Evolutionary conservation across 140 eudicot genomes (phyloP).

Genomic region (Erigeron philadelphicus): DNA sequence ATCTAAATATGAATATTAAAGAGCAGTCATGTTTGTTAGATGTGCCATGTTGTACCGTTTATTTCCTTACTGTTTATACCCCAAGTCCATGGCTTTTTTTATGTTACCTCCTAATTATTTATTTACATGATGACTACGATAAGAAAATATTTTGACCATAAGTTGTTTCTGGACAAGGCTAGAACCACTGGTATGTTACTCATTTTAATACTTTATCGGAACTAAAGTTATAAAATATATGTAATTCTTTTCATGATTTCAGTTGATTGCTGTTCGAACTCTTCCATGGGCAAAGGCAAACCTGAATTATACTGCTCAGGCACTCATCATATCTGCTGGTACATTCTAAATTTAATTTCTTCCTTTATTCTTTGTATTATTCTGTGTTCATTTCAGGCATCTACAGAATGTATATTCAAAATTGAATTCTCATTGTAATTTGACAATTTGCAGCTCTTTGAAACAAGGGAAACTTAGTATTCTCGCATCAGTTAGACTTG

Average conservation of each 20-base stretch:
- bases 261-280: conserved; percentile 62
- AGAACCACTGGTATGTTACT: background rate
- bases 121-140: background rate
- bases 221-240: background rate
- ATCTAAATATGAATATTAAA: background rate
- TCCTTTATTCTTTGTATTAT: background rate
- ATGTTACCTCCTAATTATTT: background rate
- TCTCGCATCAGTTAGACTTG: too few species aligned
- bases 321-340: conserved; percentile 93
- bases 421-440: too few species aligned
- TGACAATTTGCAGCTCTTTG: too few species aligned
- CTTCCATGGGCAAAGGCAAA: conserved; percentile 96
- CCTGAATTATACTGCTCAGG: conserved; percentile 82
- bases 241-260: conserved; percentile 11
- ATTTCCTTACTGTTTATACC: background rate
- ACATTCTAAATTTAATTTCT: conserved; percentile 17
- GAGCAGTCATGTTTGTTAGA: background rate
- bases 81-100: background rate
- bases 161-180: background rate
- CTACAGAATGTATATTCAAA: too few species aligned
- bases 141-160: background rate
- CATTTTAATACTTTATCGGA: background rate
- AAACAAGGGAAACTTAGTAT: too few species aligned
- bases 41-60: background rate
- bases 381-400: background rate